These are phyloP conservation scores for Suillus discolor DNA, from an alignment of 768 basidiomycete genomes.

Conservation along the genomic window DNA sequence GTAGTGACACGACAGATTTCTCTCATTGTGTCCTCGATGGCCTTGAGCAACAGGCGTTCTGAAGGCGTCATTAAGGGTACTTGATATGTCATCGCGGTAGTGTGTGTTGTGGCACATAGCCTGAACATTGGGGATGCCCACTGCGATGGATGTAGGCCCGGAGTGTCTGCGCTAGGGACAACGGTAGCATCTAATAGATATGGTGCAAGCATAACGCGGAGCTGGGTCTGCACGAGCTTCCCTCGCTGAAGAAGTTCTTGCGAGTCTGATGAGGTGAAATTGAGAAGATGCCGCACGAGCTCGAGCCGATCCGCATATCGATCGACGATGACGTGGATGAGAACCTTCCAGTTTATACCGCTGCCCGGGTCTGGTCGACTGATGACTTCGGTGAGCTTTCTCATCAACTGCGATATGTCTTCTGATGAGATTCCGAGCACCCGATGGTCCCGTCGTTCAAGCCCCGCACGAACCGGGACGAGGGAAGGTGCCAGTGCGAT, in stretches of 20 bases:
- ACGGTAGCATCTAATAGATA: conserved; percentile 16
- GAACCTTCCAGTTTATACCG: conserved; percentile 44
- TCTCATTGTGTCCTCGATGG: conserved; percentile 15
- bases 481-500: conserved; percentile 22
- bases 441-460: conserved; percentile 25
- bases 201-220: conserved; percentile 20
- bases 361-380: conserved; percentile 19
- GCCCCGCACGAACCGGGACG: conserved; percentile 14
- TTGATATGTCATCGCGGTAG: conserved; percentile 4
- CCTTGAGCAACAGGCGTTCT: conserved; percentile 14
- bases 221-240: conserved; percentile 17
- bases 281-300: conserved; percentile 38
- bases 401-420: conserved; percentile 12
- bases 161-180: conserved; percentile 8
- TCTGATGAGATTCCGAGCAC: conserved; percentile 15
- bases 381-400: conserved; percentile 12
- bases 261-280: conserved; percentile 18
- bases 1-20: conserved; percentile 23
- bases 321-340: conserved; percentile 40
- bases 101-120: conserved; percentile 15
- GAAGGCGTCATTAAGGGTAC: conserved; percentile 14
- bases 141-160: neutral
- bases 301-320: conserved; percentile 47
- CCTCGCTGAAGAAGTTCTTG: conserved; percentile 13
- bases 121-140: conserved; percentile 16